Evolutionary conservation across 495 filamentous ascomycete species (phyloP).

Genomic region (Xanthoparmelia taractica): DNA sequence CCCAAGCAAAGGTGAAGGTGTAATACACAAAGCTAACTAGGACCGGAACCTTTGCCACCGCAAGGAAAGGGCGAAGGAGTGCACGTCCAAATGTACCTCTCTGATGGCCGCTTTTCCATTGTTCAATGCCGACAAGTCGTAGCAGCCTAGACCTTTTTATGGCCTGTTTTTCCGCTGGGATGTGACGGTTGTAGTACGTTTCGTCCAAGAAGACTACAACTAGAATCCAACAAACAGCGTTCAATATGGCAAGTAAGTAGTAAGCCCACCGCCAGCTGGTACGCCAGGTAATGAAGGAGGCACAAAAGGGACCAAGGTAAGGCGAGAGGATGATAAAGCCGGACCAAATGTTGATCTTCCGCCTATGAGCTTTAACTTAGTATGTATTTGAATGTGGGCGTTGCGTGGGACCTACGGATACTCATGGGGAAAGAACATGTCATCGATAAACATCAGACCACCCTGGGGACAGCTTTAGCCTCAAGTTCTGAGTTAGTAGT

Average conservation of each 20-base stretch:
- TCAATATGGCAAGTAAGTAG: conserved; percentile 45
- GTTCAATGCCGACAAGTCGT: conserved; percentile 41
- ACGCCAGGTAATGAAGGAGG: conserved; percentile 47
- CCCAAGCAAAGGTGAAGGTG: conserved; percentile 52
- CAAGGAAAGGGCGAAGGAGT: conserved; percentile 36
- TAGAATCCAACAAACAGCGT: conserved; percentile 39
- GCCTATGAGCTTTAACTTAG: conserved; percentile 8
- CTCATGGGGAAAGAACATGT: conserved; percentile 60
- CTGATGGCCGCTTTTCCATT: conserved; percentile 36
- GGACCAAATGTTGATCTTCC: conserved; percentile 59
- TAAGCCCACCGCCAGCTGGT: conserved; percentile 46
- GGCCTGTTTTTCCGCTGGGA: conserved; percentile 40
- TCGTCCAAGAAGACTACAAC: conserved; percentile 49
- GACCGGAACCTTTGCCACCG: conserved; percentile 45
- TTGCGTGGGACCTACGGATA: conserved; percentile 26
- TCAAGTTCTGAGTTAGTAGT: no score
- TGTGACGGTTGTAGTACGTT: conserved; percentile 51
- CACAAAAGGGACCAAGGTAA: conserved; percentile 51
- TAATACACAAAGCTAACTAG: conserved; percentile 47
- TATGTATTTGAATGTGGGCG: background rate
- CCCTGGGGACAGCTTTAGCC: no score
- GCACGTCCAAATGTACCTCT: conserved; percentile 40
- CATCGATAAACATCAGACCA: conserved; percentile 56
- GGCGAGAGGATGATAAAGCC: conserved; percentile 47
- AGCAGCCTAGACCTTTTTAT: conserved; percentile 24